Base-by-base conservation (phyloP, 495 filamentous ascomycete species). In the Lepraria neglecta region DNA sequence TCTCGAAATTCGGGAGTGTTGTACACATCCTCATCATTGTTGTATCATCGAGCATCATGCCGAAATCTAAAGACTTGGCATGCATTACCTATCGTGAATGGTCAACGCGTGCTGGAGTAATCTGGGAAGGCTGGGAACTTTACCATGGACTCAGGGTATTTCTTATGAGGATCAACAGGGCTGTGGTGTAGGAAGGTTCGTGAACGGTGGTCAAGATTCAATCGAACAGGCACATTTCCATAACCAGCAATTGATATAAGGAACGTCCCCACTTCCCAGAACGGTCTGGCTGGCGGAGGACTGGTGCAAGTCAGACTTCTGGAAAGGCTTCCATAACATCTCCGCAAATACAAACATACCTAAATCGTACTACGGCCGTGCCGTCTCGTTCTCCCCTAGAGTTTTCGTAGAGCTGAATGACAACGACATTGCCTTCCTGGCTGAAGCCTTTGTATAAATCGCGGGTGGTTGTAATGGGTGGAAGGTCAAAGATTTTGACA, bases 21-120 rank as follows among this genome's bases (percentile, higher is more conserved):
- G 68, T 75, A 15, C 75, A 68, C 71, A 86, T 80, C 0, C 56
- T 67, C 73, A 80, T 80, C 72, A 88, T 78, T 28, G 50, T 61
- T 44, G 21, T 45, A 4, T 28, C 56, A 24, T 67, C 46, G 27
- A 59, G 58, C 65, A 69, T 67, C 28, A 59, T 44, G n/a, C 67
- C 67, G 52, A 69, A 69, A 24, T 68, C 64, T n/a, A 68, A 19
- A 11, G 64, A 61, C 27, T 59, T 31, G 15, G 64, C 60, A n/a
- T 60, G 40, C 51, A 68, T 45, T 45, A 42, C 45, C 62, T 67
- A 44, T 21, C 46, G 24, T n/a, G 28, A 33, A 21, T n/a, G 27
- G 31, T 67, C 14, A 65, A 44, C n/a, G 14, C 14, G 1, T 4
- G 58, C 38, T 50, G 1, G 31, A 44, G n/a, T 9, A 12, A 14